Percentiles rank a stretch among this genome's conserved stretches.
Evolutionary conservation across 495 filamentous ascomycete species (phyloP).

Genomic region (Talaromyces borbonicus): DNA sequence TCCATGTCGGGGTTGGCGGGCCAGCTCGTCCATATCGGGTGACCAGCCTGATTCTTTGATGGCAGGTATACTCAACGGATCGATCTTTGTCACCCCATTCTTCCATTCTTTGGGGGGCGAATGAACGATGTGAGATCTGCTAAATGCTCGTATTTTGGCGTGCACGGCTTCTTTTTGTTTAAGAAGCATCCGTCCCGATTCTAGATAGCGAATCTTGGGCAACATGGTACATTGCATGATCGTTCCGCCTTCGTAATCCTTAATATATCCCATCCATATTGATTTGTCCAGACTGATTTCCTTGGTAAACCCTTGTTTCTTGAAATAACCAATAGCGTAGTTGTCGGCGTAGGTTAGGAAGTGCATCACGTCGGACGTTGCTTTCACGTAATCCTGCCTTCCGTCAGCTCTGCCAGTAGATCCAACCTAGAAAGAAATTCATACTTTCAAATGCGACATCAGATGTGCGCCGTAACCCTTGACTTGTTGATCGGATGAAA

Average conservation of each 20-base stretch:
- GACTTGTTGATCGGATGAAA: constrained; percentile 95
- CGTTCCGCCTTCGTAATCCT: constrained; percentile 97
- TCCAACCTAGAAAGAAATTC: neutral
- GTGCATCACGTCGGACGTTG: constrained; percentile 92
- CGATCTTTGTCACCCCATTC: constrained; percentile 56
- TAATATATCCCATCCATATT: constrained; percentile 99
- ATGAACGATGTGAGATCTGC: constrained; percentile 81
- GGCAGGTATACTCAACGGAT: constrained; percentile 70
- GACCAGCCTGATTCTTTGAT: constrained; percentile 91
- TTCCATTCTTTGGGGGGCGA: constrained; percentile 77
- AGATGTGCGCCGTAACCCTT: constrained; percentile 97
- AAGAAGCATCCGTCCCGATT: constrained; percentile 85
- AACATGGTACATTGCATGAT: constrained; percentile 99
- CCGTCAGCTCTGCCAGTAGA: constrained; percentile 9
- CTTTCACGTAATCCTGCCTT: constrained; percentile 82
- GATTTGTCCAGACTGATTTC: constrained; percentile 87
- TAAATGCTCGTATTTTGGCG: constrained; percentile 88
- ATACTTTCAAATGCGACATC: constrained; percentile 87
- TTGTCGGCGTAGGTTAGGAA: constrained; percentile 99
- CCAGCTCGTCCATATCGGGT: constrained; percentile 93
- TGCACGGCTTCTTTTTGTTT: constrained; percentile 94
- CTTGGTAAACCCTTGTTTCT: constrained; percentile 98
- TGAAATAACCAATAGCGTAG: constrained; percentile 98
- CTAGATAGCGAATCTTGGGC: constrained; percentile 87
- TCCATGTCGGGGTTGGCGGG: constrained; percentile 91